Evolutionary conservation across 2,329 filamentous ascomycete genomes (phyloP).

Genomic region (Penicillium sp.): DNA sequence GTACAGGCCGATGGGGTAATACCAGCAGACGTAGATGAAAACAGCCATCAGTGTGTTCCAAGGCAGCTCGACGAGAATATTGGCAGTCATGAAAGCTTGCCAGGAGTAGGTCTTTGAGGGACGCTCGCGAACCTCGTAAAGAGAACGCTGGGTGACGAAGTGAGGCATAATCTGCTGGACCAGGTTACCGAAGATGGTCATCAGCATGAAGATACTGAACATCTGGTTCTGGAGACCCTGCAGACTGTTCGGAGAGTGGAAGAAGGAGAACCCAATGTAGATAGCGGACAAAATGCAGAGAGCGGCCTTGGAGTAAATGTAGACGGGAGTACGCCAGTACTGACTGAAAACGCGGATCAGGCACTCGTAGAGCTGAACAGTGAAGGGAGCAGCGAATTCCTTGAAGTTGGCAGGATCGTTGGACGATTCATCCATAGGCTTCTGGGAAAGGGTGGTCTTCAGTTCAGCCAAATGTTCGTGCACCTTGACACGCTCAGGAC

Average conservation of each 20-base stretch:
- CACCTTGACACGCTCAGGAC: constrained; percentile 56
- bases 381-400: constrained; percentile 79
- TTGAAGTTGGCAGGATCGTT: constrained; percentile 58
- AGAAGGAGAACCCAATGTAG: constrained; percentile 84
- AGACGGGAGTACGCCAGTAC: constrained; percentile 85
- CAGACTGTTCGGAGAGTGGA: constrained; percentile 67
- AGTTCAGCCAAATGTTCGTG: constrained; percentile 56
- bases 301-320: constrained; percentile 78
- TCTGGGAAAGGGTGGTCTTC: constrained; percentile 41
- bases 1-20: constrained; percentile 60
- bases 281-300: constrained; percentile 66
- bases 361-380: constrained; percentile 64
- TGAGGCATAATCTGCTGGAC: constrained; percentile 57
- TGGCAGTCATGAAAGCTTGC: constrained; percentile 68
- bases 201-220: constrained; percentile 83
- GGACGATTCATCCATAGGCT: constrained; percentile 37
- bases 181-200: constrained; percentile 70
- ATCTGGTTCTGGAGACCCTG: constrained; percentile 88
- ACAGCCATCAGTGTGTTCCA: constrained; percentile 63
- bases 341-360: constrained; percentile 78
- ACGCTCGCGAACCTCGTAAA: constrained; percentile 61
- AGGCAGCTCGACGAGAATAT: constrained; percentile 69
- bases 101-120: constrained; percentile 72
- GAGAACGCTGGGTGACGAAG: constrained; percentile 57
- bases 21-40: constrained; percentile 64